Evolutionary conservation across 495 filamentous ascomycete genomes (phyloP), one percentile per base, ranked within the genome.

Genomic region (Penicillium longicatenatum): DNA sequence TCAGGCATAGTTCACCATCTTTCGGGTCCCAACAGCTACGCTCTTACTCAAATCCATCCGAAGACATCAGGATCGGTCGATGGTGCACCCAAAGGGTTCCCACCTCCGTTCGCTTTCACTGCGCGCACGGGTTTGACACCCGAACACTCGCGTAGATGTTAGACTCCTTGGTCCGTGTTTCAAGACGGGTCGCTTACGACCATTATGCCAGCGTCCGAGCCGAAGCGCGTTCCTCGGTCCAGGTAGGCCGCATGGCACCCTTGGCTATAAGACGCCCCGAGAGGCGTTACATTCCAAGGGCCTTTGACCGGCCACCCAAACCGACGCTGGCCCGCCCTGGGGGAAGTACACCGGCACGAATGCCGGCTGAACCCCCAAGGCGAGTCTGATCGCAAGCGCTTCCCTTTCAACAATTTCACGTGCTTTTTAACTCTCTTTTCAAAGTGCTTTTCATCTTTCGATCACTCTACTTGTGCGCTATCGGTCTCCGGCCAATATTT

Each of bases 391-490:
- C 73, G 77, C 73, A 82, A 84, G 79, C 82, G 83, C 82, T 86
- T 86, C 84, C 83, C 83, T 86, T 85, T 86, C 80, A 87, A 85
- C 80, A 87, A 86, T 86, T 87, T 87, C 81, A 86, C 84, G 80
- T 86, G 77, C 83, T 87, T 70, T 87, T 87, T 86, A 86, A 81
- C 85, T 86, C 77, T 84, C 80, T 86, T 86, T 86, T 87, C 83
- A 60, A 60, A 60, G 58, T 60, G 58, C 58, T 60, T 60, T 60
- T 60, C 58, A 60, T 60, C 58, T 60, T 60, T 60, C 58, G 58
- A 86, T 86, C 79, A 86, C 81, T 85, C 77, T 86, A 87, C 82
- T 87, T 87, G 80, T 86, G 78, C 82, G 82, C 82, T 87, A 86
- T 86, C 80, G 80, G 82, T 86, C 82, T 87, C 81, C 82, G 76